Evolutionary conservation across 2,329 filamentous ascomycete genomes (phyloP).

Genomic region (Ambrosiella beaveri): DNA sequence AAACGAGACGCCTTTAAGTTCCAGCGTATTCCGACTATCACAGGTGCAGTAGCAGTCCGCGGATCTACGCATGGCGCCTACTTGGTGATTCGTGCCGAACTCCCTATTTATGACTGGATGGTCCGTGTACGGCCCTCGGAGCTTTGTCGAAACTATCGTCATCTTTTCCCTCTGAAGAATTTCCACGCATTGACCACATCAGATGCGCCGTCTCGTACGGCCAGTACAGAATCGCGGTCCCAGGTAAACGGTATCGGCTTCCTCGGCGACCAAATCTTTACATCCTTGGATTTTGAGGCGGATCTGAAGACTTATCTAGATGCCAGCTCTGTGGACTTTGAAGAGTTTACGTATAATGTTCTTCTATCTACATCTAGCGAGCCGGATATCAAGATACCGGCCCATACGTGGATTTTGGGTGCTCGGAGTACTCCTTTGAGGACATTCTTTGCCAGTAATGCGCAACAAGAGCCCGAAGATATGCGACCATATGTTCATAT

Average conservation of each 20-base stretch:
- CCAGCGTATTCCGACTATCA: slow-evolving; percentile 73
- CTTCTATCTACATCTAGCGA: slow-evolving; percentile 37
- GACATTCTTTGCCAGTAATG: not conserved
- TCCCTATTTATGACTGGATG: slow-evolving; percentile 56
- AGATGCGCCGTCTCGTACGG: not conserved
- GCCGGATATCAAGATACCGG: slow-evolving; percentile 56
- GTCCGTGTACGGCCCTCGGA: slow-evolving; percentile 49
- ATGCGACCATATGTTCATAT: not conserved
- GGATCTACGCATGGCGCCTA: slow-evolving; percentile 85
- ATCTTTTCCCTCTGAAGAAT: slow-evolving; percentile 49
- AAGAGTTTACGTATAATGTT: slow-evolving; percentile 26
- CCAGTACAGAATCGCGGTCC: not conserved
- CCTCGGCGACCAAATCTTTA: slow-evolving; percentile 36
- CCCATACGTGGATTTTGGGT: slow-evolving; percentile 66
- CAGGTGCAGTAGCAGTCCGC: slow-evolving; percentile 64
- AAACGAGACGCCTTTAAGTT: slow-evolving; percentile 83
- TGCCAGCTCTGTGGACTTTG: slow-evolving; percentile 20
- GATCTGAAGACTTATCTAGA: slow-evolving; percentile 38
- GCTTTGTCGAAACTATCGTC: slow-evolving; percentile 57
- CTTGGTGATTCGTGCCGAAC: slow-evolving; percentile 71
- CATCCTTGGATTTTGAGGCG: slow-evolving; percentile 46
- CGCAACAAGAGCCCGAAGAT: not conserved
- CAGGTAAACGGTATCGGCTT: slow-evolving; percentile 30
- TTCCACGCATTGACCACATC: slow-evolving; percentile 29
- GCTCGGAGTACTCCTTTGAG: slow-evolving; percentile 36